phyloP scores from a whole-genome alignment of 2,329 filamentous ascomycete species.

The Fusarium verticillioides region DNA sequence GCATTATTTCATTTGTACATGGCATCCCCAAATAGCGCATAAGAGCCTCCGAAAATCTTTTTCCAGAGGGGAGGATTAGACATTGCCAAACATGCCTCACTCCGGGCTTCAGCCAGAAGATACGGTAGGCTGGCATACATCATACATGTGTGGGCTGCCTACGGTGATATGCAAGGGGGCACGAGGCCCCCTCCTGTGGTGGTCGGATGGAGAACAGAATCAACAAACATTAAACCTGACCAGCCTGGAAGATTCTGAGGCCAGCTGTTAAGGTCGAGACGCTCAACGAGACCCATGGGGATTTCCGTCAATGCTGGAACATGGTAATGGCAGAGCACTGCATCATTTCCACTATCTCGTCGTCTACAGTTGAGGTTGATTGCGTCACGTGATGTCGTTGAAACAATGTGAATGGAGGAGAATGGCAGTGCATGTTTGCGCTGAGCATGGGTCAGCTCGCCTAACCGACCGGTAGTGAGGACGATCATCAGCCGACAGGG shows the following conservation, averaged over 20 bases:
- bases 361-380: background rate
- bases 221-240: background rate
- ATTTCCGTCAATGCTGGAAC: background rate
- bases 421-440: conserved; percentile 10
- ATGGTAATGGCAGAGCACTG: conserved; percentile 1
- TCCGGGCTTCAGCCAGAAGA: background rate
- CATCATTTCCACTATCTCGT: conserved; percentile 3
- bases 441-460: conserved; percentile 16
- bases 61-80: background rate
- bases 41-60: background rate
- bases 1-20: conserved; percentile 2
- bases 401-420: background rate
- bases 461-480: conserved; percentile 28
- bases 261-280: background rate
- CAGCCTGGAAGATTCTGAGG: background rate
- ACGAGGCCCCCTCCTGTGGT: background rate
- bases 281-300: background rate
- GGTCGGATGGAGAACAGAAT: background rate
- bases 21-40: conserved; percentile 3
- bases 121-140: background rate
- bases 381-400: conserved; percentile 27
- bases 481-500: conserved; percentile 17
- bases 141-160: background rate
- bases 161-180: conserved; percentile 28
- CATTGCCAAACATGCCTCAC: background rate